Base-by-base conservation (phyloP, 2,329 filamentous ascomycete genomes). In the Pseudopithomyces maydicus region DNA sequence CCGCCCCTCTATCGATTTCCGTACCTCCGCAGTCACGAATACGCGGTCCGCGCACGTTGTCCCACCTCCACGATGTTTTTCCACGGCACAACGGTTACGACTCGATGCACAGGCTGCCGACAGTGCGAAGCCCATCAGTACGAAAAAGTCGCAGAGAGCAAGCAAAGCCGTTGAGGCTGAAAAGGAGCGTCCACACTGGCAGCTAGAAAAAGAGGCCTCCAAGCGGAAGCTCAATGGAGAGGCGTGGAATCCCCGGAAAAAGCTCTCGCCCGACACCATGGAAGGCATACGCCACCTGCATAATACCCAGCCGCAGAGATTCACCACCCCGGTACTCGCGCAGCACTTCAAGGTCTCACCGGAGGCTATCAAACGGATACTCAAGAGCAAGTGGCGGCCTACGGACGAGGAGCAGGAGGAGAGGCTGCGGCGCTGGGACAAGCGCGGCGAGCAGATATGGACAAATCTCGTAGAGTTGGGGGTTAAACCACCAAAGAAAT, bases 231-330 rank as follows among this genome's bases (percentile, higher is more conserved):
- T 97, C 63, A 86, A 86, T 1, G 85, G 88, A 7, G 87, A 78
- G 38, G 79, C 88, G 10, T 99, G 94, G 93, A 83, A 84, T 26
- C 94, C 95, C 29, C 84, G 85, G 47, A 97, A 96, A 76, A 88
- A 88, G 56, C 83, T 99, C 10, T 98, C 95, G 0, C 95, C 95
- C 0, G 94, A 98, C 75, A 92, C 93, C 1, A 81, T 97, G 32
- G 88, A 90, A n/a, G 93, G 92, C 41, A 96, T 99, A 65, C 88
- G 92, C 41, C 88, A 90, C 19, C 81, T 99, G 33, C 87, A 97
- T 74, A 80, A 84, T 23, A 88, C 92, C 65, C 89, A 92, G 61
- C 92, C 94, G 0, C 83, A 89, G 2, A 82, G 84, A 55, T 97
- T 92, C 78, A 90, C 89, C 3, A 96, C 90, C 0, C 76, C 83